These are phyloP conservation scores for Russula griseocarnosa DNA, from an alignment of 768 basidiomycete species.

Conservation along the genomic window DNA sequence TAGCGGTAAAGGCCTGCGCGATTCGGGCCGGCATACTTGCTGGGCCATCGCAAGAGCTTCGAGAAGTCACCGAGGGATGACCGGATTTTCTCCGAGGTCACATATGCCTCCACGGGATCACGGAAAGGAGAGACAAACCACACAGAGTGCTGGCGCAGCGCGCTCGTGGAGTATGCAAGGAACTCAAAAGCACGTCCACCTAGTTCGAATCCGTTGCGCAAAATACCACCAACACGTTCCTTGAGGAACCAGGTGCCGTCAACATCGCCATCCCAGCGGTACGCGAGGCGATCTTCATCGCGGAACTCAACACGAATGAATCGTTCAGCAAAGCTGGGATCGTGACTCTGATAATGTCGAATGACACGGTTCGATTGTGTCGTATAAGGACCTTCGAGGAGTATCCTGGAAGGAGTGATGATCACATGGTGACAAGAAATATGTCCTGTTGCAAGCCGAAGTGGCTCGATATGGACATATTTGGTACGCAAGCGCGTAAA, in stretches of 20 bases:
- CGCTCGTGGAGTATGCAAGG: slow-evolving; percentile 76
- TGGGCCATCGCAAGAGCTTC: slow-evolving; percentile 46
- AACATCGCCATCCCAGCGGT: slow-evolving; percentile 65
- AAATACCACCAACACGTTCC: slow-evolving; percentile 31
- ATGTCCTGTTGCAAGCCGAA: slow-evolving; percentile 36
- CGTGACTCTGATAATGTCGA: slow-evolving; percentile 45
- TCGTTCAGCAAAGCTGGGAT: slow-evolving; percentile 49
- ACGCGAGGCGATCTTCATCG: slow-evolving; percentile 75
- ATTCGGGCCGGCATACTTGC: slow-evolving; percentile 82
- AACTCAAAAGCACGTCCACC: slow-evolving; percentile 74
- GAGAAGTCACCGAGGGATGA: slow-evolving; percentile 64
- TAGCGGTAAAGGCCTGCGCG: slow-evolving; percentile 81
- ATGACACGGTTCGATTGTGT: slow-evolving; percentile 80
- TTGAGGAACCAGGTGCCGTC: slow-evolving; percentile 55
- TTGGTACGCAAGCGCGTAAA: slow-evolving; percentile 40
- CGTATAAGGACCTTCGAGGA: slow-evolving; percentile 72
- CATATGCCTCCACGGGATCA: slow-evolving; percentile 40
- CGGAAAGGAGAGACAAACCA: slow-evolving; percentile 74
- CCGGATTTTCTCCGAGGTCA: slow-evolving; percentile 60
- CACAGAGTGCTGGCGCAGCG: slow-evolving; percentile 73
- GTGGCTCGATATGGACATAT: slow-evolving; percentile 27
- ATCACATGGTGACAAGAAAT: slow-evolving; percentile 74
- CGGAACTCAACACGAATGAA: slow-evolving; percentile 84
- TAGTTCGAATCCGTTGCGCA: slow-evolving; percentile 64
- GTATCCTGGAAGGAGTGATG: slow-evolving; percentile 67